Base-by-base conservation (phyloP, 106 monocot genomes). In the Iris macrosiphon region DNA sequence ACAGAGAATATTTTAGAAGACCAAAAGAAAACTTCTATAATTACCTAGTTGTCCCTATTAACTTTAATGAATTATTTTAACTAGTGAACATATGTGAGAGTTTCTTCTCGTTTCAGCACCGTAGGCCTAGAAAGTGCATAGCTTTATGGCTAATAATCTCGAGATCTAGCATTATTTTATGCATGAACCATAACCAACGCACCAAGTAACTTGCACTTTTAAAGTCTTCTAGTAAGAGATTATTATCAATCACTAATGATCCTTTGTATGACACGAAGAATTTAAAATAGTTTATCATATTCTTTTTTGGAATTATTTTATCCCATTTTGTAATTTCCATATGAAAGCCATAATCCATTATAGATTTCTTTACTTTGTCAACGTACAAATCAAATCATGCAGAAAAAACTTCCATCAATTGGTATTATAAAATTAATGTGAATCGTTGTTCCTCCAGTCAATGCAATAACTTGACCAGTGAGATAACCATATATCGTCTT, bases 211-310 rank as follows among this genome's bases (percentile, higher is more conserved):
- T 98, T 98, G 78, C 96, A 98, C 47, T 98, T 31, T 68, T 47
- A 56, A 98, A 67, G 22, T 74, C 96, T 73, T 87, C 68, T 33
- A 98, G 62, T 29, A 98, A 71, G 46, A 87, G 76, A 52, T 98
- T 90, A 67, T 98, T 90, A 20, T 66, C 75, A 25, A 98, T 68
- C 96, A 98, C 91, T 25, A 98, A 64, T 14, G 87, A 69, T 35
- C 96, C 96, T 70, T 98, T 98, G 70, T 98, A 98, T 34, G 96
- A 90, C 86, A 98, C 72, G 75, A 98, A 98, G 67, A 98, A 98
- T 62, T 98, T 98, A 78, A 98, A 98, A 73, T 90, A 98, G 60
- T 98, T 98, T 70, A 98, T 91, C 54, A 87, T 86, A 90, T 90
- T 90, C 40, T 90, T 90, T 59, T 78, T 73, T 34, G 96, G 77